Evolutionary conservation across 2,329 filamentous ascomycete genomes (phyloP).

Genomic region (Fusarium algeriense): DNA sequence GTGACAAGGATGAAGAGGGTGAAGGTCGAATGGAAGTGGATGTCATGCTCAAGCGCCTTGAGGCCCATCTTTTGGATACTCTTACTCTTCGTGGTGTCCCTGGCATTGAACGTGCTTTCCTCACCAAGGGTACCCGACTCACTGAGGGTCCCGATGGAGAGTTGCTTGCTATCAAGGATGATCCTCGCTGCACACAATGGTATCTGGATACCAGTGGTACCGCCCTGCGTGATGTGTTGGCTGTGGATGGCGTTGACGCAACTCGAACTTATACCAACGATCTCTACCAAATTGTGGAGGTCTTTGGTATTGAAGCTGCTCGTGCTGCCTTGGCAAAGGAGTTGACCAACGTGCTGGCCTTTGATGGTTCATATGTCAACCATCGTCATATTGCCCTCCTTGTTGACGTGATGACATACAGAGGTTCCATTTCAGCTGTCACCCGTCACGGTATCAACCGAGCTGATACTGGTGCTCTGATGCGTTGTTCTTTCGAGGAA

Average conservation of each 20-base stretch:
- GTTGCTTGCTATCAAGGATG: slow-evolving; percentile 78
- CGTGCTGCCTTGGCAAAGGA: slow-evolving; percentile 89
- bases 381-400: slow-evolving; percentile 95
- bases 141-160: slow-evolving; percentile 77
- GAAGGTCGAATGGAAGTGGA: slow-evolving; percentile 80
- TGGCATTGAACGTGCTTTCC: slow-evolving; percentile 91
- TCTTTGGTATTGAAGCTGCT: slow-evolving; percentile 96
- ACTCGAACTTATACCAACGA: slow-evolving; percentile 93
- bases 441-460: slow-evolving; percentile 99
- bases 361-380: slow-evolving; percentile 99
- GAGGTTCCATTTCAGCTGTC: slow-evolving; percentile 93
- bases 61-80: slow-evolving; percentile 90
- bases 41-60: slow-evolving; percentile 90
- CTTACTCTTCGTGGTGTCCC: slow-evolving; percentile 90
- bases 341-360: slow-evolving; percentile 91
- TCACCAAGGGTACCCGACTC: slow-evolving; percentile 82
- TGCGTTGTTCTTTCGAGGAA: slow-evolving; percentile 99
- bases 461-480: slow-evolving; percentile 95
- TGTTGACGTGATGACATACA: slow-evolving; percentile 97
- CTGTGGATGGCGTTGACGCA: slow-evolving; percentile 88
- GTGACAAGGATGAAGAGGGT: slow-evolving; percentile 78
- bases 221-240: slow-evolving; percentile 83
- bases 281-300: slow-evolving; percentile 92
- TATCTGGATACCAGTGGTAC: slow-evolving; percentile 96
- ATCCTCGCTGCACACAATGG: slow-evolving; percentile 87